phyloP scores from a whole-genome alignment of 208 protist genomes.

The Leptomonas seymouri region DNA sequence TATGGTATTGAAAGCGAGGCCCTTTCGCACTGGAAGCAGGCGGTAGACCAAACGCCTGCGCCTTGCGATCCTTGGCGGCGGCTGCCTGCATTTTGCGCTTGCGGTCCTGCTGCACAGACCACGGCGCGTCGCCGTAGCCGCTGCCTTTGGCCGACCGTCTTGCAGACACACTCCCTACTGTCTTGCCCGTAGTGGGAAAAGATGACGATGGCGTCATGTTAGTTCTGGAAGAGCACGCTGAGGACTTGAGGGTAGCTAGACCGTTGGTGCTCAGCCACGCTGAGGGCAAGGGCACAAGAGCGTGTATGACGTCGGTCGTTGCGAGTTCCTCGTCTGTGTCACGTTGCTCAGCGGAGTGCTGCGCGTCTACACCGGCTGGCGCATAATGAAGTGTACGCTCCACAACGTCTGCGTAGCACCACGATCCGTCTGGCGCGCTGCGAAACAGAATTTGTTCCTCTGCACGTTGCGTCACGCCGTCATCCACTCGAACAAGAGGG shows the following conservation, averaged over 20 bases:
- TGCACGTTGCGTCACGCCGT: neutral
- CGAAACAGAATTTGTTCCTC: slow-evolving; percentile 4
- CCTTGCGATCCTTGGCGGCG: slow-evolving; percentile 37
- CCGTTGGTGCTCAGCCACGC: slow-evolving; percentile 30
- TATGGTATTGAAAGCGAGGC: neutral
- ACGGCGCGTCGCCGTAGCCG: slow-evolving; percentile 66
- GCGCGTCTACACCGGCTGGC: slow-evolving; percentile 14
- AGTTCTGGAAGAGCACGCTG: neutral
- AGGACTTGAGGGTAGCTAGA: too few species aligned
- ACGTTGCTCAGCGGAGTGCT: slow-evolving; percentile 23
- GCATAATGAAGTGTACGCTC: slow-evolving; percentile 22
- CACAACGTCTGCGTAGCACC: slow-evolving; percentile 17
- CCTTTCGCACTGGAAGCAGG: neutral
- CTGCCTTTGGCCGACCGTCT: slow-evolving; percentile 47
- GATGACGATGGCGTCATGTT: neutral
- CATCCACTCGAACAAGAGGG: neutral
- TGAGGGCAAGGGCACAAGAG: slow-evolving; percentile 44
- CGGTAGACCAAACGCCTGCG: slow-evolving; percentile 40
- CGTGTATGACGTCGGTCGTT: slow-evolving; percentile 64
- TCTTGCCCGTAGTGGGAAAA: neutral
- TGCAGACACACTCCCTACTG: neutral
- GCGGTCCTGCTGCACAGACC: slow-evolving; percentile 64
- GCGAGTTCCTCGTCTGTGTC: slow-evolving; percentile 2
- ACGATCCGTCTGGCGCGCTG: slow-evolving; percentile 28
- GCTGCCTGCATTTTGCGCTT: slow-evolving; percentile 15